Conservation (phyloP, 2,329 filamentous ascomycete species). For the Parascedosporium putredinis region DNA sequence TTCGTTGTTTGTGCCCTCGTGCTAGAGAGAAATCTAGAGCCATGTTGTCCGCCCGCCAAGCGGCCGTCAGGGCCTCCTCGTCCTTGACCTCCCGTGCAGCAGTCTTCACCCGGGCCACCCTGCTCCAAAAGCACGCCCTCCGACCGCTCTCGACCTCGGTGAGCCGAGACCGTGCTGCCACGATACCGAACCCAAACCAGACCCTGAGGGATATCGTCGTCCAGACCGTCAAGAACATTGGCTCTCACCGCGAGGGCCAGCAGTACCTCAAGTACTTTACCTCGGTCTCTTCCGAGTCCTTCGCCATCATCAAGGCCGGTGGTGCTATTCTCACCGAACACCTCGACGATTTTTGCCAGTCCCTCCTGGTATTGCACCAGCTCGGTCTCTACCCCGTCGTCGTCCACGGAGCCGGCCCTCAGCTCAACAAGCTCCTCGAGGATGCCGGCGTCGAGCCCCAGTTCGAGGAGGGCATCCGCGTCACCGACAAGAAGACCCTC, state of each 20-base stretch:
- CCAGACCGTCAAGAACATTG: constrained; percentile 79
- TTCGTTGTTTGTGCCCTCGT: constrained; percentile 1
- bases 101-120: not conserved
- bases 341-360: constrained; percentile 80
- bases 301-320: constrained; percentile 96
- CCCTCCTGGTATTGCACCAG: constrained; percentile 84
- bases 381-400: constrained; percentile 92
- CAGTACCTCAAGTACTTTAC: constrained; percentile 97
- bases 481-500: constrained; percentile 92
- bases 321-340: constrained; percentile 93
- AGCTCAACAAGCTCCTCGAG: constrained; percentile 85
- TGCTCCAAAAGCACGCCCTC: constrained; percentile 10
- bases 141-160: constrained; percentile 22
- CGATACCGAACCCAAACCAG: constrained; percentile 18
- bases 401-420: constrained; percentile 88
- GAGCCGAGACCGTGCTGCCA: not conserved
- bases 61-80: constrained; percentile 30
- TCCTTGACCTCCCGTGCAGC: constrained; percentile 8
- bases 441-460: constrained; percentile 87
- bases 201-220: constrained; percentile 23
- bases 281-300: constrained; percentile 91
- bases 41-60: constrained; percentile 34
- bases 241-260: constrained; percentile 90
- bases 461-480: constrained; percentile 91
- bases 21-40: too few species aligned